phyloP scores from a whole-genome alignment of 495 filamentous ascomycete genomes.

The Lentithecium fluviatile region DNA sequence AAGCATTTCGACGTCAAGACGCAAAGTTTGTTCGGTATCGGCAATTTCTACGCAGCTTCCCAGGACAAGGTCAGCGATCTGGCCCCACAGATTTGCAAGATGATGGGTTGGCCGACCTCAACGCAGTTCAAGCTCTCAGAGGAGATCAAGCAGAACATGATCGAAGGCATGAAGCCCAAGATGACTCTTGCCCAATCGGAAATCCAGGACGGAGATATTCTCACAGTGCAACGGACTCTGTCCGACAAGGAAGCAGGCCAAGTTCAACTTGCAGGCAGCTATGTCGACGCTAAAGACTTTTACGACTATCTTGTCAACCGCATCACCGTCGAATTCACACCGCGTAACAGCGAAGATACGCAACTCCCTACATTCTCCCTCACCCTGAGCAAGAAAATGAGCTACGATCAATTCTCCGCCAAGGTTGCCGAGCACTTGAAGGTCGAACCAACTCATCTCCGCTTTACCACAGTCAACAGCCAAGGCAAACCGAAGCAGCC shows the following conservation, averaged over 20 bases:
- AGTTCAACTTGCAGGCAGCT: constrained; percentile 39
- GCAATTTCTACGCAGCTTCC: constrained; percentile 81
- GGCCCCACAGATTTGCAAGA: constrained; percentile 71
- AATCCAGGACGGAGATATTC: constrained; percentile 95
- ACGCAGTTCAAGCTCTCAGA: constrained; percentile 69
- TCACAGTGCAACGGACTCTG: constrained; percentile 78
- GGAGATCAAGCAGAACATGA: constrained; percentile 97
- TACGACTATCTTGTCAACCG: constrained; percentile 91
- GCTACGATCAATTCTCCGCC: constrained; percentile 83
- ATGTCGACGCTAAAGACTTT: constrained; percentile 72
- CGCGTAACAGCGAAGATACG: constrained; percentile 51
- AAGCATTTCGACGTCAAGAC: constrained; percentile 82
- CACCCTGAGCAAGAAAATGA: constrained; percentile 79
- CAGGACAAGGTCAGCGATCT: constrained; percentile 85
- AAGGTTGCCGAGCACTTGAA: constrained; percentile 78
- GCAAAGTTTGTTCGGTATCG: constrained; percentile 72
- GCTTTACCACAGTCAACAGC: constrained; percentile 80
- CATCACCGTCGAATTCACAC: constrained; percentile 66
- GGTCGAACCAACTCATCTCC: constrained; percentile 81
- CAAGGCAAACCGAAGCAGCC: constrained; percentile 69
- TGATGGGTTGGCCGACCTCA: constrained; percentile 80
- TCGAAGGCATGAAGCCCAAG: constrained; percentile 90
- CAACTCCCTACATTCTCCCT: constrained; percentile 65
- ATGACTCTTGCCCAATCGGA: constrained; percentile 84
- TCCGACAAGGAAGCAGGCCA: constrained; percentile 57